Conservation (phyloP, 306 rosid genomes). For the Fagus crenata region DNA sequence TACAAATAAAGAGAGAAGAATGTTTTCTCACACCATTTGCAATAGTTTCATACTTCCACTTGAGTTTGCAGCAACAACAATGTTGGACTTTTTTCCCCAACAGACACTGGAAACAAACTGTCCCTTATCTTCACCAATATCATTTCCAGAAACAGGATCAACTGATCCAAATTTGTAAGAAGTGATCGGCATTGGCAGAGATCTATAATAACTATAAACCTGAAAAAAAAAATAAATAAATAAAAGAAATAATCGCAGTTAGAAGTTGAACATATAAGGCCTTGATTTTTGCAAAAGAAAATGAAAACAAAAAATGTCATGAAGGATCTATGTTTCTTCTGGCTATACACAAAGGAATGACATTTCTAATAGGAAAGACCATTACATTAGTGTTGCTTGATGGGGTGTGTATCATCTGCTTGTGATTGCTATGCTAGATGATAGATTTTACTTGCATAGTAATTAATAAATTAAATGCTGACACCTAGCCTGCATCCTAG, state of each 20-base stretch:
- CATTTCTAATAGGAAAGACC: too few relatives aligned
- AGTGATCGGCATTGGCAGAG: slow-evolving; percentile 61
- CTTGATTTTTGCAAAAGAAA: too few relatives aligned
- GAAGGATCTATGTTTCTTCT: too few relatives aligned
- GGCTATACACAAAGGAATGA: too few relatives aligned
- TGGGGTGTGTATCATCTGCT: too few relatives aligned
- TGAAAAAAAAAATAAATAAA: slow-evolving; percentile 28
- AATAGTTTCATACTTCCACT: slow-evolving; percentile 60
- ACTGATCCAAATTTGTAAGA: slow-evolving; percentile 52
- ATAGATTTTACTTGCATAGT: too few relatives aligned
- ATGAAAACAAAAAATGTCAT: too few relatives aligned
- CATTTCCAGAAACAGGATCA: slow-evolving; percentile 55
- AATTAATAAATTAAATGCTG: too few relatives aligned
- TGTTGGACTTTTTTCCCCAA: slow-evolving; percentile 65
- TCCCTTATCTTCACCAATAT: slow-evolving; percentile 39
- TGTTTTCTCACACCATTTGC: slow-evolving; percentile 47
- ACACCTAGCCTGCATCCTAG: too few relatives aligned
- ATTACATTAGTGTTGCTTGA: too few relatives aligned
- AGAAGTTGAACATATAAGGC: slow-evolving; percentile 14
- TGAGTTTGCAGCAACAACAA: slow-evolving; percentile 68
- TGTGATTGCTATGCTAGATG: too few relatives aligned
- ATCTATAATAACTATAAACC: slow-evolving; percentile 65
- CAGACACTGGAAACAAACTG: slow-evolving; percentile 74
- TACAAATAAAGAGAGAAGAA: too few relatives aligned
- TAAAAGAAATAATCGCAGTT: slow-evolving; percentile 15